Conservation (phyloP, 2,329 filamentous ascomycete species). For the Diaporthe sp. region DNA sequence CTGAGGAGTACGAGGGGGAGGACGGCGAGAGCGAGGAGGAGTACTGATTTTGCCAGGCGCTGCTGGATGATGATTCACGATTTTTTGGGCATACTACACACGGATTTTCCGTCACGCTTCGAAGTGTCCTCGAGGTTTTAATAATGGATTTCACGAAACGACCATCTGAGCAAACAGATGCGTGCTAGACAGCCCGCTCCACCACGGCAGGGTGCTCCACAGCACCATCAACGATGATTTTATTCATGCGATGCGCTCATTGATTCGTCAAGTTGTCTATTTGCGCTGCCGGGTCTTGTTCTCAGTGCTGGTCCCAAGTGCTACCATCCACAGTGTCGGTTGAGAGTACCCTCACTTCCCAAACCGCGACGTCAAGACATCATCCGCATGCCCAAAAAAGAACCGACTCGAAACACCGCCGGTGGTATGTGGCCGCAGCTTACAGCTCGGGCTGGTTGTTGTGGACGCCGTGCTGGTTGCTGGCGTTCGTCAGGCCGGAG, state of each 20-base stretch:
- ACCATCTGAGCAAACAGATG: neutral
- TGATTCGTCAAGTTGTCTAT: neutral
- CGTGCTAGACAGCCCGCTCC: neutral
- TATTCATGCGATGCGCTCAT: neutral
- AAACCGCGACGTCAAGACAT: neutral
- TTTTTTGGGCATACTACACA: neutral
- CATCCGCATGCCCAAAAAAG: neutral
- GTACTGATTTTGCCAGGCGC: neutral
- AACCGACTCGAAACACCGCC: neutral
- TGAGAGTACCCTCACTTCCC: neutral
- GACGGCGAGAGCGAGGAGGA: slow-evolving; percentile 19
- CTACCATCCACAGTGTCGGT: neutral
- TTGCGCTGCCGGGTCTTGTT: neutral
- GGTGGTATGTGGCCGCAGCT: neutral
- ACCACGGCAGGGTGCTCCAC: neutral
- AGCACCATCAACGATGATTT: neutral
- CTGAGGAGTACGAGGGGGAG: neutral
- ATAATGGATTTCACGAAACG: neutral
- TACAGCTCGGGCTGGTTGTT: slow-evolving; percentile 20
- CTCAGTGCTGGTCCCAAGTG: neutral
- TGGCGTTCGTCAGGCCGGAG: slow-evolving; percentile 19
- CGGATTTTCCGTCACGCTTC: neutral
- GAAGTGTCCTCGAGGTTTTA: neutral
- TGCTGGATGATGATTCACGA: neutral
- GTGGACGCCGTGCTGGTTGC: slow-evolving; percentile 29